Percentiles rank a stretch among this genome's conserved stretches.
These are phyloP conservation scores for Endocalyx cinctus DNA, from an alignment of 2,329 filamentous ascomycete species.

Conservation along the genomic window DNA sequence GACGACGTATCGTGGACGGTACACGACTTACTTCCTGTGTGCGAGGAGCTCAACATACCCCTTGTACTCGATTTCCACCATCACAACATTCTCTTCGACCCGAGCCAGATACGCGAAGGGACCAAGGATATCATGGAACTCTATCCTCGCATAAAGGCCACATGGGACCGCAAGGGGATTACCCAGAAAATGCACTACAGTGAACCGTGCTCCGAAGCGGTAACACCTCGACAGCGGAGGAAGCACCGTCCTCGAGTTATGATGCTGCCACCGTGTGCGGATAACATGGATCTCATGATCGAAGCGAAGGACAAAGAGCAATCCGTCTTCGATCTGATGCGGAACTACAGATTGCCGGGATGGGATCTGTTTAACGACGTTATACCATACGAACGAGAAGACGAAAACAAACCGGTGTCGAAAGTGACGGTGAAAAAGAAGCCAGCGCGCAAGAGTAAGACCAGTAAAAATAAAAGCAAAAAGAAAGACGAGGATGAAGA, in stretches of 20 bases:
- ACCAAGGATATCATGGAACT: slow-evolving; percentile 74
- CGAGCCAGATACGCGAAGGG: slow-evolving; percentile 69
- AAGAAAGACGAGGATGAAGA: slow-evolving; percentile 27
- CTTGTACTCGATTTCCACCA: slow-evolving; percentile 92
- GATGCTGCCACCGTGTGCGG: slow-evolving; percentile 74
- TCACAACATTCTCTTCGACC: slow-evolving; percentile 88
- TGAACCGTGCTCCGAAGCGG: slow-evolving; percentile 69
- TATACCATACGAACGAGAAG: slow-evolving; percentile 68
- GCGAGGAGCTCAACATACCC: slow-evolving; percentile 91
- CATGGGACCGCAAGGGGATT: slow-evolving; percentile 80
- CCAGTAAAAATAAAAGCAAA: slow-evolving; percentile 29
- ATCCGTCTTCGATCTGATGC: slow-evolving; percentile 91
- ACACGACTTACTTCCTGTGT: slow-evolving; percentile 83
- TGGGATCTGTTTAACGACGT: slow-evolving; percentile 73
- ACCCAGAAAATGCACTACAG: slow-evolving; percentile 97
- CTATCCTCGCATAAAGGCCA: slow-evolving; percentile 72
- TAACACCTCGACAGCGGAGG: slow-evolving; percentile 72
- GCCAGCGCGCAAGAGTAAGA: slow-evolving; percentile 31
- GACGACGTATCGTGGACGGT: slow-evolving; percentile 93
- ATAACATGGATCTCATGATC: slow-evolving; percentile 95
- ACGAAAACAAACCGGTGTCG: slow-evolving; percentile 61
- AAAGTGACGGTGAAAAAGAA: slow-evolving; percentile 47
- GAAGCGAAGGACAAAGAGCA: slow-evolving; percentile 98
- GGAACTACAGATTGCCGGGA: slow-evolving; percentile 77
- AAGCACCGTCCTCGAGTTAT: slow-evolving; percentile 81